phyloP scores from a whole-genome alignment of 495 filamentous ascomycete species.

The Thermothielavioides terrestris region DNA sequence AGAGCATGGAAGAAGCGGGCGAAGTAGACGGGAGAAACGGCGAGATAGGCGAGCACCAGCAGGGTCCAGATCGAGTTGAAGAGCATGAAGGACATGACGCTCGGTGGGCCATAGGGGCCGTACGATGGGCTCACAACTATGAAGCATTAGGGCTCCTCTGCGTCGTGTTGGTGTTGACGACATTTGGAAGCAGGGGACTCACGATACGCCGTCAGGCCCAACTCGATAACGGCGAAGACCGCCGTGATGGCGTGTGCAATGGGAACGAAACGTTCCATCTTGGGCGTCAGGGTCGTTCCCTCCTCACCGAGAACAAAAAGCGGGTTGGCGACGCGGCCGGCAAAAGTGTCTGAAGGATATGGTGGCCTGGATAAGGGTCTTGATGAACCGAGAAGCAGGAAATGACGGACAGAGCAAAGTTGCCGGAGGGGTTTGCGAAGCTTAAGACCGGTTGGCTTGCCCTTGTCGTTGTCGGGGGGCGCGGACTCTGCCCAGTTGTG shows the following conservation, averaged over 20 bases:
- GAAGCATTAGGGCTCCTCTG: neutral
- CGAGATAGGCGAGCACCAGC: slow-evolving; percentile 58
- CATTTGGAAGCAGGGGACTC: slow-evolving; percentile 15
- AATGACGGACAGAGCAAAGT: no score
- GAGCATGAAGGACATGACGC: slow-evolving; percentile 59
- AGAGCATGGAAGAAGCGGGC: slow-evolving; percentile 50
- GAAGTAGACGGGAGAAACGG: slow-evolving; percentile 52
- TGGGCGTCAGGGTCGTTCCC: neutral
- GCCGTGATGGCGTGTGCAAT: slow-evolving; percentile 56
- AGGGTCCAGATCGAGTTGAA: slow-evolving; percentile 67
- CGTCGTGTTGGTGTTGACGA: slow-evolving; percentile 8
- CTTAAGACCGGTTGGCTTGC: neutral
- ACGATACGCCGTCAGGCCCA: slow-evolving; percentile 68
- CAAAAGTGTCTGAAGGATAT: neutral
- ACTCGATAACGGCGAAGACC: slow-evolving; percentile 59
- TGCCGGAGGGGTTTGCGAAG: neutral
- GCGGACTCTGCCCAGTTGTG: neutral
- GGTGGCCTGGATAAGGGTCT: neutral
- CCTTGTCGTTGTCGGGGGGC: neutral
- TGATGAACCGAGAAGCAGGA: neutral
- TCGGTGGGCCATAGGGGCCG: slow-evolving; percentile 33
- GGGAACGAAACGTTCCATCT: slow-evolving; percentile 39
- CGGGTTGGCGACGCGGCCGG: neutral
- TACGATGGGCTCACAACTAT: slow-evolving; percentile 30
- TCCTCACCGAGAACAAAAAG: neutral